Evolutionary conservation across 805 yeast species (phyloP).

Genomic region (Candida ficus): DNA sequence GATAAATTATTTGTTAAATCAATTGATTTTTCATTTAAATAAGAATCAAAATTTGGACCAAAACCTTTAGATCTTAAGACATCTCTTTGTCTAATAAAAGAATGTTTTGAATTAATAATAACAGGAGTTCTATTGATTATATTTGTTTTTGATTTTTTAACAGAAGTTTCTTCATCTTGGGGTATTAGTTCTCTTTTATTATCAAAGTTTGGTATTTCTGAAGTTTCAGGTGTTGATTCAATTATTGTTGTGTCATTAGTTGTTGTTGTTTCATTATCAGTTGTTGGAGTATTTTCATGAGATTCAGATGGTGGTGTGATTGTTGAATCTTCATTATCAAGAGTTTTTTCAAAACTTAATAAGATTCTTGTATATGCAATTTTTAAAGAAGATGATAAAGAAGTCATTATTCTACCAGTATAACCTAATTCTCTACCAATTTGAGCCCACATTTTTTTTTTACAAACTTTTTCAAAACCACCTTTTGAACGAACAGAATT

Average conservation of each 20-base stretch:
- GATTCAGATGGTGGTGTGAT: no score
- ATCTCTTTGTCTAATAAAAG: slow-evolving; percentile 42
- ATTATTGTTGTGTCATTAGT: no score
- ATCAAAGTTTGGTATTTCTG: slow-evolving; percentile 6
- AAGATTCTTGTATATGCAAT: slow-evolving; percentile 49
- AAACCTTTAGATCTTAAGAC: slow-evolving; percentile 47
- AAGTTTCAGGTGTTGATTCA: neutral
- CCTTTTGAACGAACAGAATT: slow-evolving; percentile 59
- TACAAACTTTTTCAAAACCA: slow-evolving; percentile 60
- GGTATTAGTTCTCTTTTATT: slow-evolving; percentile 11
- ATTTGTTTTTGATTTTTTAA: slow-evolving; percentile 1
- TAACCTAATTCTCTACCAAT: slow-evolving; percentile 78
- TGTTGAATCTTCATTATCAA: neutral
- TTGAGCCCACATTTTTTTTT: slow-evolving; percentile 74
- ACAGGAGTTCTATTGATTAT: slow-evolving; percentile 27
- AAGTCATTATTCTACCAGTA: slow-evolving; percentile 65
- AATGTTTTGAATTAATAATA: slow-evolving; percentile 41
- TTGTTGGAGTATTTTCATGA: neutral
- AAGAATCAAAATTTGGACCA: slow-evolving; percentile 42
- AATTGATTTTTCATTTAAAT: slow-evolving; percentile 38
- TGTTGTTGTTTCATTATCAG: no score
- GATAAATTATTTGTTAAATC: slow-evolving; percentile 31
- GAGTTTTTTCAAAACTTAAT: slow-evolving; percentile 20
- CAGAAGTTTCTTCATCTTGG: neutral
- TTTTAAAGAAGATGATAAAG: slow-evolving; percentile 62